Percentiles rank a stretch among this genome's conserved stretches.
phyloP scores from a whole-genome alignment of 768 basidiomycete species.

The Suillus tomentosus region DNA sequence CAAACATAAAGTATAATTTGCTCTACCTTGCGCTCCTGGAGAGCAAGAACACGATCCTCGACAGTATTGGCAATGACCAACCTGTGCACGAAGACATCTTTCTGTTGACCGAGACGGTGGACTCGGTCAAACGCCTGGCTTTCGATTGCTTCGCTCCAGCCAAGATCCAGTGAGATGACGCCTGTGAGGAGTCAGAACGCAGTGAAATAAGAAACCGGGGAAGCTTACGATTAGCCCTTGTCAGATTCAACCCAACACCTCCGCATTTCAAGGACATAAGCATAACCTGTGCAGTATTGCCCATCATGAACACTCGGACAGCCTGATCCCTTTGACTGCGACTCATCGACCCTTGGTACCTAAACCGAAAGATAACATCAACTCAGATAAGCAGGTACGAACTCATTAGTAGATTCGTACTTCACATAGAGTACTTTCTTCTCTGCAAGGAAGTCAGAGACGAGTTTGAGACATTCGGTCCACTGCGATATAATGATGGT shows the following conservation, averaged over 20 bases:
- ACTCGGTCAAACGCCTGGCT: slow-evolving; percentile 59
- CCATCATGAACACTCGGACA: slow-evolving; percentile 60
- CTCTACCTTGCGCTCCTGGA: slow-evolving; percentile 62
- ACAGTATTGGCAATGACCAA: slow-evolving; percentile 62
- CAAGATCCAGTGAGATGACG: slow-evolving; percentile 63
- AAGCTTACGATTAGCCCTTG: slow-evolving; percentile 53
- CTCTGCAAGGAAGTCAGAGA: slow-evolving; percentile 62
- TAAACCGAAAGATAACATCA: slow-evolving; percentile 21
- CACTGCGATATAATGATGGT: slow-evolving; percentile 72
- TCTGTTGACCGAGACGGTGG: slow-evolving; percentile 58
- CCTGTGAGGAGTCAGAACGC: slow-evolving; percentile 17
- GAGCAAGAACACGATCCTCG: slow-evolving; percentile 67
- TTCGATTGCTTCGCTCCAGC: slow-evolving; percentile 66
- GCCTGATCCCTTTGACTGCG: slow-evolving; percentile 52
- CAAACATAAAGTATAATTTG: neutral
- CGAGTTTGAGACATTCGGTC: slow-evolving; percentile 63
- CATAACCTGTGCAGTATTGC: slow-evolving; percentile 58
- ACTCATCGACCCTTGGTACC: slow-evolving; percentile 65
- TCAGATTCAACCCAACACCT: slow-evolving; percentile 56
- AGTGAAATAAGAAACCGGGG: neutral
- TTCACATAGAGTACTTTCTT: slow-evolving; percentile 55
- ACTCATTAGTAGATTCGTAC: slow-evolving; percentile 31
- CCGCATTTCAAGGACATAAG: slow-evolving; percentile 67
- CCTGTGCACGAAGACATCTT: slow-evolving; percentile 53
- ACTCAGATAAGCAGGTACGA: slow-evolving; percentile 1